These are phyloP conservation scores for Warburgia ugandensis DNA, from an alignment of 164 flowering plant species.

Conservation along the genomic window DNA sequence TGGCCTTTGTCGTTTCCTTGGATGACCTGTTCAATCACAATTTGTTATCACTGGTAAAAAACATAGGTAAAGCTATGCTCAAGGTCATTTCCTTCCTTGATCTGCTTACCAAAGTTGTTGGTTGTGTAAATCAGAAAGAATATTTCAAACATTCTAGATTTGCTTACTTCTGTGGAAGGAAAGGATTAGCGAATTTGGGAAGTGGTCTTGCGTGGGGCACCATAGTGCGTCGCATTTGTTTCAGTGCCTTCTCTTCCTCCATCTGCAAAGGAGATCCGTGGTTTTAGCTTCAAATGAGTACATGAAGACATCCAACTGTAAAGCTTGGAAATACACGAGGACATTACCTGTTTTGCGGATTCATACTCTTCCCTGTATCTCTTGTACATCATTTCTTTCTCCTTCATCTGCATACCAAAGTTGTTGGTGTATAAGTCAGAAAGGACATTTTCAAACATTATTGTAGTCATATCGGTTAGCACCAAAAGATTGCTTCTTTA, in stretches of 20 bases:
- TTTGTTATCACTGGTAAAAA: conserved; percentile 1
- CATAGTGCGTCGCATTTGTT: conserved; percentile 83
- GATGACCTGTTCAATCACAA: conserved; percentile 1
- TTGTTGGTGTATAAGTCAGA: too few relatives aligned
- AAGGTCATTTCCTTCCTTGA: conserved; percentile 61
- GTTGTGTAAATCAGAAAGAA: background rate
- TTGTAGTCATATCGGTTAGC: too few relatives aligned
- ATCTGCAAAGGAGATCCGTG: conserved; percentile 33
- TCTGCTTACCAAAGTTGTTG: conserved; percentile 24
- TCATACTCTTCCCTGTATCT: conserved; percentile 92
- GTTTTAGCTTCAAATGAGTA: too few relatives aligned
- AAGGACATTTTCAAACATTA: too few relatives aligned
- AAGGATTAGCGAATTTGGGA: conserved; percentile 74
- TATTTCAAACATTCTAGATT: background rate
- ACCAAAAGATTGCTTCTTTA: too few relatives aligned
- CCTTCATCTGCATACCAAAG: conserved; percentile 47
- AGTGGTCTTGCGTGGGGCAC: conserved; percentile 92
- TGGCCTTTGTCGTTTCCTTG: background rate
- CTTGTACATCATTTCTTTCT: conserved; percentile 75
- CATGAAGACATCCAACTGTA: too few relatives aligned
- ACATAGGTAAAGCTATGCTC: too few relatives aligned
- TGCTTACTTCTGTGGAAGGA: conserved; percentile 70
- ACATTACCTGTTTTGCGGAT: conserved; percentile 58
- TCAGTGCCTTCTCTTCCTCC: conserved; percentile 93
- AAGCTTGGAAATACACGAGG: background rate